Base-by-base conservation (phyloP, 257 asterid genomes). In the Rhazya stricta region DNA sequence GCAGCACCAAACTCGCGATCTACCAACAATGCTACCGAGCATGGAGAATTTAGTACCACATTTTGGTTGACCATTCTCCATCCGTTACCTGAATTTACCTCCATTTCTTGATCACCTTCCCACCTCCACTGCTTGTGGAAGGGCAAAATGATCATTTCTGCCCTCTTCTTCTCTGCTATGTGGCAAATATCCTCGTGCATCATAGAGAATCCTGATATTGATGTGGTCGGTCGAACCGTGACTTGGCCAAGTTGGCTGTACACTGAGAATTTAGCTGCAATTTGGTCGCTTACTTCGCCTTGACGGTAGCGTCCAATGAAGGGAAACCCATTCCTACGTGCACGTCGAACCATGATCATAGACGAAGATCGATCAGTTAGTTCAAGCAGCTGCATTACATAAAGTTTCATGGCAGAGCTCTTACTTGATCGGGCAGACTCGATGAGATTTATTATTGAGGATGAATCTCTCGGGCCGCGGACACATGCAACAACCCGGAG, bases 321-420 rank as follows among this genome's bases (percentile, higher is more conserved):
- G 0, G 91, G 88, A 16, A 85, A 53, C 0, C 94, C 89, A 0
- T 86, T 84, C 19, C 78, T 75, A 16, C 82, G 72, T 53, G 76
- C 51, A 0, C 84, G 86, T 13, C 70, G 94, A 51, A 84, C 83
- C 88, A 83, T 82, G 1, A 77, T 8, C 4, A 86, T 87, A 2
- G 96, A 86, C 2, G 96, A 90, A 58, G 92, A 78, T 2, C 89
- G 88, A 42, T 86, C 89, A 11, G 87, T 83, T 79, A 90, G 85
- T 16, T 86, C 89, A 5, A 86, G 72, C 0, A 90, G 81, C 72
- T 85, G 89, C 87, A 87, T 82, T 4, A 82, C 62, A 30, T 85
- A 89, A 39, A 89, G 81, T 61, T 86, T 86, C 32, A 81, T 85
- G 25, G 77, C 27, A 18, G 87, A 83, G 5, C 77, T 60, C 70